Evolutionary conservation across 169 alveolate genomes (phyloP), one percentile per base, ranked within the genome.

Genomic region (Eimeria maxima): DNA sequence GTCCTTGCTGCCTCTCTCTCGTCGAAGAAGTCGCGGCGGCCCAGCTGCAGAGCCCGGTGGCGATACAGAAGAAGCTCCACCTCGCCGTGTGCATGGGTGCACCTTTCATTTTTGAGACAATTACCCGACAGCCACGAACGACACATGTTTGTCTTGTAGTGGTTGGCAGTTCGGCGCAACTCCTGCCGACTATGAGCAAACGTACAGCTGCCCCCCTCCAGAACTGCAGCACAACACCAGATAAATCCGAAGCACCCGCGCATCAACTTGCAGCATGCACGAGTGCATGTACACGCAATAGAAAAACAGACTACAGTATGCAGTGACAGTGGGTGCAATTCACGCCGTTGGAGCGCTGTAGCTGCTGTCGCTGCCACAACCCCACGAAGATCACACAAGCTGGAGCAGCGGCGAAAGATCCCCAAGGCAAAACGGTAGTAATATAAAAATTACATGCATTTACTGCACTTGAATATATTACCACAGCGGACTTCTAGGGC

Each of bases 71-170:
- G 91, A 24, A 96, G 96, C 60, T 96, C 97, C 65, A 86, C 88
- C 65, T 93, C 93, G 14, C 97, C 97, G 69, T 96, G 97, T 10
- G 97, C 97, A 76, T 96, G 96, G 29, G 95, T 95, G 50, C 97
- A 96, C 57, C 94, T 87, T 60, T 95, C 96, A 8, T 95, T 94
- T 38, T 93, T 87, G 42, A 90, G 60, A 80, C 97, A 96, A 22
- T 93, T 83, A 14, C 97, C 97, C 42, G 89, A 78, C 11, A 95
- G 93, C 97, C 97, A 96, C 50, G 83, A 90, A 29, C 95, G 69
- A 69, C 97, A 96, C 94, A 96, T 93, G 42, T 95, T 89, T 6
- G 97, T 96, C 93, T 96, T 96, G 96, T 93, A 95, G 42, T 90
- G 96, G 92, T 95, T 95, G 29, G 96, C 91, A 16, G 97, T 96